Evolutionary conservation across 441 rosid genomes (phyloP).

Genomic region (Capsella rubella): DNA sequence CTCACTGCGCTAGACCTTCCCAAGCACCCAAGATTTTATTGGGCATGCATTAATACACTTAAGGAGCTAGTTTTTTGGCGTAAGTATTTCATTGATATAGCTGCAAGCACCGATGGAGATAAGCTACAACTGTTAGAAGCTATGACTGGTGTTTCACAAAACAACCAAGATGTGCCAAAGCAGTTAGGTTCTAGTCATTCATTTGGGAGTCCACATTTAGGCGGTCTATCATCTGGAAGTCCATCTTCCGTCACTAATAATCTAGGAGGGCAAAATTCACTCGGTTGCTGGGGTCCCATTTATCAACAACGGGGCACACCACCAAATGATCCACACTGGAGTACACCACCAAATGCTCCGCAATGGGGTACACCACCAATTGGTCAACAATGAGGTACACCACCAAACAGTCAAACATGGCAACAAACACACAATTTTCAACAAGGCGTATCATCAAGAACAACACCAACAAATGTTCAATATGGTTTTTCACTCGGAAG

Average conservation of each 20-base stretch:
- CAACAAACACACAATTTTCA: background rate
- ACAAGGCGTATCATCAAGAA: background rate
- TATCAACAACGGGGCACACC: background rate
- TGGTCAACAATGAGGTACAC: background rate
- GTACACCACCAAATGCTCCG: background rate
- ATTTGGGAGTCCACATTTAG: too few species aligned
- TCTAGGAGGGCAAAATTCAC: too few species aligned
- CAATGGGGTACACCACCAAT: background rate
- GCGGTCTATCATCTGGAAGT: too few species aligned
- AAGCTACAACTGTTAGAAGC: background rate
- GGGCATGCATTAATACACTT: background rate
- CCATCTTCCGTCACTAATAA: too few species aligned
- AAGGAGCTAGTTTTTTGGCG: background rate
- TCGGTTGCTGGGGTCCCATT: too few species aligned
- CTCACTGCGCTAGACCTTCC: background rate
- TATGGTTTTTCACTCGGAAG: background rate
- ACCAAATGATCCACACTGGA: background rate
- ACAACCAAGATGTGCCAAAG: constrained; percentile 6
- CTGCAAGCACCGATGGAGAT: background rate
- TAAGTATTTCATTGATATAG: constrained; percentile 13
- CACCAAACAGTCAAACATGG: background rate
- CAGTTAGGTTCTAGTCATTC: background rate
- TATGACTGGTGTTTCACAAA: constrained; percentile 6
- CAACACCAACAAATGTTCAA: background rate
- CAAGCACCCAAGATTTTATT: background rate